Evolutionary conservation across 192 early-diverging fungal genomes (phyloP), one percentile per base, ranked within the genome.

Genomic region (Coemansia sp.): DNA sequence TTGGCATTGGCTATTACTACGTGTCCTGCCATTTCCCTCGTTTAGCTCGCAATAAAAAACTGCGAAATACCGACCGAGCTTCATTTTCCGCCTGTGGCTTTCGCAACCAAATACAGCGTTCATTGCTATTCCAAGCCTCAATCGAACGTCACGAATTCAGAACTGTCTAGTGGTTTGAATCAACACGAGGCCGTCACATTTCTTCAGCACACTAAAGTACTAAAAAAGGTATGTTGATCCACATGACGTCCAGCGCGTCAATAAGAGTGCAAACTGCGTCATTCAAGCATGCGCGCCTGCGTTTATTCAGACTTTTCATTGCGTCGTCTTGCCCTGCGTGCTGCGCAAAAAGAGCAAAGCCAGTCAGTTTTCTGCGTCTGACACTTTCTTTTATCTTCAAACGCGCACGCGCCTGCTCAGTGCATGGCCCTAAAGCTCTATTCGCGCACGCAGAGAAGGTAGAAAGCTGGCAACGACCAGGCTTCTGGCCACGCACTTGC

Each of bases 141-240:
- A 45, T n/a, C 41, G 11, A 15, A 10, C 41, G 14, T n/a, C 11
- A 5, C 41, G 41, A 35, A 35, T 8, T 35, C 32, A 35, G 32
- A 35, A 35, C 32, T 35, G 32, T 35, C 32, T 1, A 7, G 32
- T 6, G 32, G 32, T 6, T 35, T 35, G 32, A 35, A 35, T 35
- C 32, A 35, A 35, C 32, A 35, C 32, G 32, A 35, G 32, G 32
- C 32, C 32, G 6, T 35, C 32, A 35, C 32, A 35, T 35, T 35
- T 35, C 32, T 35, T 35, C 32, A 35, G 32, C 32, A 45, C 41
- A 45, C 41, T 45, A 45, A 45, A n/a, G 7, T 35, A 35, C 32
- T 35, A 35, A 51, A 51, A 51, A 51, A 51, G 49, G 49, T 51
- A 51, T 23, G 49, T 51, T 19, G n/a, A 19, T 45, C 41, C 41